phyloP scores from a whole-genome alignment of 768 basidiomycete genomes.

The Neoboletus subvelutipes region DNA sequence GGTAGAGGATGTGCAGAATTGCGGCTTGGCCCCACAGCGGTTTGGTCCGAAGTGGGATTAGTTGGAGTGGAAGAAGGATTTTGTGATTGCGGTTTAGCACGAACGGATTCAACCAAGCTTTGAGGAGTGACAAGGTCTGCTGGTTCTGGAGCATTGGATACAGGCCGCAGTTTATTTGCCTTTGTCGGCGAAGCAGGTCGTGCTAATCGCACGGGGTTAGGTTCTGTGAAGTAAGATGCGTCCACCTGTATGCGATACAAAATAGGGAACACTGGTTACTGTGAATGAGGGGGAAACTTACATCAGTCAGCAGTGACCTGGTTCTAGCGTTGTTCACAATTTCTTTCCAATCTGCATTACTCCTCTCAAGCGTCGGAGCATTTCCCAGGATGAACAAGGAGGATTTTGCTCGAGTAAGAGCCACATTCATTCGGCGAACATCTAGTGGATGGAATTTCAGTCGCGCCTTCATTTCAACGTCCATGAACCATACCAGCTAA shows the following conservation, averaged over 20 bases:
- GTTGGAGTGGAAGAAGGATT: conserved; percentile 1
- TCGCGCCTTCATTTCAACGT: neutral
- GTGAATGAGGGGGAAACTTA: conserved; percentile 29
- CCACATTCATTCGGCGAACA: conserved; percentile 95
- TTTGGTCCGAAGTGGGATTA: neutral
- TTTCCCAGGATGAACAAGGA: conserved; percentile 94
- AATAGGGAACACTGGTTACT: neutral
- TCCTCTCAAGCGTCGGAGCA: conserved; percentile 83
- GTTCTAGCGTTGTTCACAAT: conserved; percentile 77
- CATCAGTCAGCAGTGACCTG: conserved; percentile 62
- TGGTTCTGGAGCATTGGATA: conserved; percentile 25
- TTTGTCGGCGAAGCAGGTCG: conserved; percentile 24
- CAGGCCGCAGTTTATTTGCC: conserved; percentile 22
- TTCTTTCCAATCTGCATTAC: conserved; percentile 73
- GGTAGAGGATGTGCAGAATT: conserved; percentile 6
- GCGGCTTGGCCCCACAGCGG: conserved; percentile 6
- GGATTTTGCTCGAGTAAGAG: conserved; percentile 92
- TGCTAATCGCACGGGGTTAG: conserved; percentile 14
- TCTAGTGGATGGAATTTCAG: conserved; percentile 40
- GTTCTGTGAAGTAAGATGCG: conserved; percentile 38
- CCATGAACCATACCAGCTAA: conserved; percentile 56
- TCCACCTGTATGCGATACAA: conserved; percentile 29
- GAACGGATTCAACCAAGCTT: conserved; percentile 32
- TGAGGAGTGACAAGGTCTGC: conserved; percentile 40
- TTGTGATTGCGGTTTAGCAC: conserved; percentile 24